Base-by-base conservation (phyloP, 2,329 filamentous ascomycete genomes). In the Plenodomus tracheiphilus region DNA sequence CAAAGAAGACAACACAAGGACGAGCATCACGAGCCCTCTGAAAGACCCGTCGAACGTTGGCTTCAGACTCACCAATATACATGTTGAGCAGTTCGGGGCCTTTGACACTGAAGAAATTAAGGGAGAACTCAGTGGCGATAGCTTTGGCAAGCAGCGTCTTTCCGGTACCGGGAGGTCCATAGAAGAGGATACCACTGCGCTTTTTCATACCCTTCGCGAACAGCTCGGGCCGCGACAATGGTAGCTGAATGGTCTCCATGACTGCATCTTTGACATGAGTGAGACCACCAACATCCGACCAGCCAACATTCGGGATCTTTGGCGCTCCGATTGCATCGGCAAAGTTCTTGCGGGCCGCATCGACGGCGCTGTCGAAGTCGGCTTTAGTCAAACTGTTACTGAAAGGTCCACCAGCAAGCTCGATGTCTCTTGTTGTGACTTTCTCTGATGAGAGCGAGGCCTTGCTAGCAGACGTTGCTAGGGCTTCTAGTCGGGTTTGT, bases 151-250 rank as follows among this genome's bases (percentile, higher is more conserved):
- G 80, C n/a, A 96, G 76, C 1, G 91, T 96, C 76, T 96, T 96
- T 62, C 91, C 91, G 1, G 91, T 96, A 53, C 91, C 91, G 0
- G 91, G 91, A 1, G 91, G 91, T 0, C 91, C 91, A 65, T 96
- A 96, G 74, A 96, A 96, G 19, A 96, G 74, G 58, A 96, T 96
- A 61, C 91, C 91, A 18, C 90, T 96, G 36, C 93, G 86, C 77
- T 97, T 97, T 81, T 97, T 97, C 88, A 97, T 94, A 41, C 93
- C 94, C 77, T 93, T 95, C 25, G 92, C 92, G 65, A 97, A 97
- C 1, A 97, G 81, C 71, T 97, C 94, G 1, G 93, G 93, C 9
- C 92, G 82, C 54, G 96, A 90, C 1, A 97, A 82, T 0, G 93
- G 94, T 30, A 97, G 80, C 70, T 97, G 93, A 45, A 97, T 97